Base-by-base conservation (phyloP, 2,329 filamentous ascomycete genomes). In the Hypoxylon sp. region DNA sequence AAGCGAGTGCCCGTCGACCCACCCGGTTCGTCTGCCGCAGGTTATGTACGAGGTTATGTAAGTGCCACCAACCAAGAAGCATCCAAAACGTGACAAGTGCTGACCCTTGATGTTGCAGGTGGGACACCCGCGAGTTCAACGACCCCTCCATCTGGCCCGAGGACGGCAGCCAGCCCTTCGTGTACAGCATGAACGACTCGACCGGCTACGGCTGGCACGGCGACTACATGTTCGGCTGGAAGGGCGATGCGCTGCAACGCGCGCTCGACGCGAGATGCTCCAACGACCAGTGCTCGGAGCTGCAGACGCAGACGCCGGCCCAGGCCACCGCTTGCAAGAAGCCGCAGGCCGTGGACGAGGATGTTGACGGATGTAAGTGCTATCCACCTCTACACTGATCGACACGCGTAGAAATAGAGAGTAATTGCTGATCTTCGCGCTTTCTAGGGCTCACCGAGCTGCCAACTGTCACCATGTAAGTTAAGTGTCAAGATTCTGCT, bases 31-130 rank as follows among this genome's bases (percentile, higher is more conserved):
- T 8, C 21, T 70, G 35, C 69, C 70, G 12, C 70, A 72, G 53
- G 40, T 72, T 3, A 71, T 72, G 69, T 71, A 69, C 52, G 70
- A 73, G n/a, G n/a, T n/a, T n/a, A n/a, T n/a, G n/a, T n/a, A n/a
- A n/a, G n/a, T n/a, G n/a, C n/a, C n/a, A n/a, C n/a, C n/a, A n/a
- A n/a, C n/a, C n/a, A n/a, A n/a, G n/a, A n/a, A n/a, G n/a, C n/a
- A n/a, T n/a, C n/a, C n/a, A n/a, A n/a, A n/a, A n/a, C n/a, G n/a
- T n/a, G n/a, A n/a, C n/a, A n/a, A n/a, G n/a, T n/a, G n/a, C n/a
- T n/a, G n/a, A n/a, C n/a, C n/a, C n/a, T n/a, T n/a, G n/a, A n/a
- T n/a, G n/a, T n/a, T n/a, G n/a, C n/a, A n/a, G n/a, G 57, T 71
- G 69, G 54, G 69, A 73, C 37, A 71, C 62, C 9, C 56, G 57